Conservation (phyloP, 2,329 filamentous ascomycete genomes). For the Didymella pinodella region DNA sequence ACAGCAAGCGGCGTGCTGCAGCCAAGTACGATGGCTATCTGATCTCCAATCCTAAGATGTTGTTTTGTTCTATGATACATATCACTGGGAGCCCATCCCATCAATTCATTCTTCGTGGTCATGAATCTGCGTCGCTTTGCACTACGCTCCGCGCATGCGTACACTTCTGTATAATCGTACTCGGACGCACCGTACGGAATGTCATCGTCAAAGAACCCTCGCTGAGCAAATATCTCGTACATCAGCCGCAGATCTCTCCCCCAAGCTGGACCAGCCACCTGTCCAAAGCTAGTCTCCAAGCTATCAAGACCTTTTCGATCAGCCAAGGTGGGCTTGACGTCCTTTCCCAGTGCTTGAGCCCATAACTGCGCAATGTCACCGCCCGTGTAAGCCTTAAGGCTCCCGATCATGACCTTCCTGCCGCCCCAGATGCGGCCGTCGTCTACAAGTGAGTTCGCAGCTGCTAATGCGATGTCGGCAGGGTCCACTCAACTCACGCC, state of each 20-base stretch:
- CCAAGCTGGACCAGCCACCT: neutral
- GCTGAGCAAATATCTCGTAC: neutral
- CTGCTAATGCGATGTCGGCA: neutral
- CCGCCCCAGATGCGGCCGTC: neutral
- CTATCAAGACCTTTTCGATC: neutral
- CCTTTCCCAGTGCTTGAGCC: neutral
- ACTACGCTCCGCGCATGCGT: too few relatives aligned
- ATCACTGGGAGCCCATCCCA: too few relatives aligned
- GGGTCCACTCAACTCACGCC: neutral
- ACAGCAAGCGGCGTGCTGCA: too few relatives aligned
- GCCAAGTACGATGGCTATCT: too few relatives aligned
- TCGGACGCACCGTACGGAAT: too few relatives aligned
- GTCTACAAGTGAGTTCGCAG: neutral
- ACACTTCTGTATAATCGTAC: too few relatives aligned
- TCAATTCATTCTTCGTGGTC: too few relatives aligned
- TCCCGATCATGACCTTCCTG: neutral
- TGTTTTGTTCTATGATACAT: too few relatives aligned
- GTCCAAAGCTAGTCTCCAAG: neutral
- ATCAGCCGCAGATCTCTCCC: neutral
- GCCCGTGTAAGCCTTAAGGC: neutral
- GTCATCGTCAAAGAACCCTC: neutral
- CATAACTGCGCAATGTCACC: neutral
- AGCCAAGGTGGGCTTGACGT: neutral
- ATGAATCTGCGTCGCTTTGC: too few relatives aligned
- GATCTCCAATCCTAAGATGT: too few relatives aligned